These are phyloP conservation scores for Aspergillus leporis DNA, from an alignment of 495 filamentous ascomycete genomes.

Conservation along the genomic window DNA sequence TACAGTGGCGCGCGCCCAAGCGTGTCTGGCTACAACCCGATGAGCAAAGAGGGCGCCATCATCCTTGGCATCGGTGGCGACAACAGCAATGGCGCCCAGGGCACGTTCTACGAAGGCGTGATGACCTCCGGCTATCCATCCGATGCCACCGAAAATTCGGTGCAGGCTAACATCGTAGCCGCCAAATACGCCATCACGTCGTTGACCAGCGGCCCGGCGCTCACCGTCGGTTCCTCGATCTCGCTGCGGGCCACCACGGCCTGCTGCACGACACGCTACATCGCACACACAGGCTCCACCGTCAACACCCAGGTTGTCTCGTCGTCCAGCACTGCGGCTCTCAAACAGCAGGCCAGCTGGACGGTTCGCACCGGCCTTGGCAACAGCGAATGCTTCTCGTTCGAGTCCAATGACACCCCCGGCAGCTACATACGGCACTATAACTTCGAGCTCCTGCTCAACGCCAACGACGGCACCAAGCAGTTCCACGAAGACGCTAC, in stretches of 20 bases:
- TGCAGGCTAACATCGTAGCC: constrained; percentile 59
- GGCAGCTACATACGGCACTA: constrained; percentile 56
- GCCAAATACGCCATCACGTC: constrained; percentile 51
- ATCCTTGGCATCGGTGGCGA: constrained; percentile 61
- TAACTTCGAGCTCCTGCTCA: constrained; percentile 46
- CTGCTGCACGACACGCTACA: constrained; percentile 49
- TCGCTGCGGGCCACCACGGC: constrained; percentile 53
- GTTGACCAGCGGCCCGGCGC: constrained; percentile 47
- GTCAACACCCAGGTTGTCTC: constrained; percentile 54
- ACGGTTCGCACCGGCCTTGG: constrained; percentile 52
- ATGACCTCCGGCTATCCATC: constrained; percentile 61
- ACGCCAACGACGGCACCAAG: constrained; percentile 51
- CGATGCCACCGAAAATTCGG: constrained; percentile 52
- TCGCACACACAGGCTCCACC: constrained; percentile 49
- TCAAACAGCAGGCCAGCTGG: constrained; percentile 55
- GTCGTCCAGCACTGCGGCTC: constrained; percentile 46
- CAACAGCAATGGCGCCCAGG: constrained; percentile 55
- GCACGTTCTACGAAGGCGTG: constrained; percentile 62
- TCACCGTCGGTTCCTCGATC: constrained; percentile 50
- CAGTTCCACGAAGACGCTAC: constrained; percentile 56
- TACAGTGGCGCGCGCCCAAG: constrained; percentile 53
- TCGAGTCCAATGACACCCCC: constrained; percentile 55
- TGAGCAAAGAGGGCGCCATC: constrained; percentile 62
- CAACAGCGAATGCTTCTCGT: constrained; percentile 55
- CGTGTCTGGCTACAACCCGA: constrained; percentile 54